These are phyloP conservation scores for Gaeumannomyces tritici DNA, from an alignment of 2,329 filamentous ascomycete genomes.

Conservation along the genomic window DNA sequence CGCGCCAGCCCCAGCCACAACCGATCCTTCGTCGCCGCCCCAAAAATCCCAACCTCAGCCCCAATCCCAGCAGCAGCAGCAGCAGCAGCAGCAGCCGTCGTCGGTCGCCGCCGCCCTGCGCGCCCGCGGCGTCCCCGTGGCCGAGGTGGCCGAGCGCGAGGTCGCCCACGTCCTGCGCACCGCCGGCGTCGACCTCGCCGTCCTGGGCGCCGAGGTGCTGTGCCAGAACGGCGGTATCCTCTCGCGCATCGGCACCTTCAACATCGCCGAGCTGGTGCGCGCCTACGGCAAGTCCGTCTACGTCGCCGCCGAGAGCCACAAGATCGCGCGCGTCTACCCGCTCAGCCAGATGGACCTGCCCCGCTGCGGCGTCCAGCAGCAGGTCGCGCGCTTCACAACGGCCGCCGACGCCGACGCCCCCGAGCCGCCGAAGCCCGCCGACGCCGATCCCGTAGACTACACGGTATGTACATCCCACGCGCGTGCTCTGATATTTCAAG, in stretches of 20 bases:
- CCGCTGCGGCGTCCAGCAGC: slow-evolving; percentile 59
- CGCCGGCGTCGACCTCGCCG: slow-evolving; percentile 57
- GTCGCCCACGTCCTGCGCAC: slow-evolving; percentile 65
- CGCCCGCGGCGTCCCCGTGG: slow-evolving; percentile 68
- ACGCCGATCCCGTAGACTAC: slow-evolving; percentile 54
- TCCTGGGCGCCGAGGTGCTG: slow-evolving; percentile 72
- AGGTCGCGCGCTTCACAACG: slow-evolving; percentile 65
- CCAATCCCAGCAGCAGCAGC: slow-evolving; percentile 25
- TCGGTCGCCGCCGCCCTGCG: slow-evolving; percentile 50
- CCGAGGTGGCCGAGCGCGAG: slow-evolving; percentile 66
- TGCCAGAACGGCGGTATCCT: slow-evolving; percentile 92
- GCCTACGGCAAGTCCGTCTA: slow-evolving; percentile 61
- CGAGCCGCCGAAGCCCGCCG: slow-evolving; percentile 9
- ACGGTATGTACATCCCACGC: slow-evolving; percentile 41
- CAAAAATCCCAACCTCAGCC: slow-evolving; percentile 50
- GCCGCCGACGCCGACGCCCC: slow-evolving; percentile 28
- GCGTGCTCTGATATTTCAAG: not conserved
- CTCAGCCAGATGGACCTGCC: slow-evolving; percentile 66
- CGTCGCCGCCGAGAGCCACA: slow-evolving; percentile 90
- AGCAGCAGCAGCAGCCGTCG: not conserved
- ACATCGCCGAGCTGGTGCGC: slow-evolving; percentile 75
- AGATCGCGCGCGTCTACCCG: slow-evolving; percentile 84
- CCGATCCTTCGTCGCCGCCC: slow-evolving; percentile 15
- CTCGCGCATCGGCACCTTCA: slow-evolving; percentile 74
- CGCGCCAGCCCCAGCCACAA: slow-evolving; percentile 16